Evolutionary conservation across 78 protist species (phyloP).

Genomic region (Cavenderia fasciculata): DNA sequence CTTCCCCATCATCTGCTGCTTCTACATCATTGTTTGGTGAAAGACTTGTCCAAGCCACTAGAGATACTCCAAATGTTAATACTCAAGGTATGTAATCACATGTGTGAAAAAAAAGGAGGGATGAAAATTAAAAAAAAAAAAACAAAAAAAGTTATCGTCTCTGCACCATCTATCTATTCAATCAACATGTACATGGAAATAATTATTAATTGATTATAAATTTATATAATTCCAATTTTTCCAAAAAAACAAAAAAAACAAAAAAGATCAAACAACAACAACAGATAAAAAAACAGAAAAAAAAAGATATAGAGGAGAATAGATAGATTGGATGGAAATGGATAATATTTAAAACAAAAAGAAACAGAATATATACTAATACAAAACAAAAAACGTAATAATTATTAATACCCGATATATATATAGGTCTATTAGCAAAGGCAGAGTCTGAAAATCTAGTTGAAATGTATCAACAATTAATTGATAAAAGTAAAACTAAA

Average conservation of each 20-base stretch:
- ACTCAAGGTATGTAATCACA: background rate
- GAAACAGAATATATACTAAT: background rate
- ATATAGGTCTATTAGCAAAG: background rate
- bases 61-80: background rate
- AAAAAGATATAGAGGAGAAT: background rate
- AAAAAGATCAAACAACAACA: background rate
- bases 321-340: background rate
- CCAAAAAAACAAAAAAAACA: background rate
- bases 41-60: background rate
- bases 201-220: background rate
- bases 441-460: background rate
- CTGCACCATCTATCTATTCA: too few species aligned
- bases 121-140: too few species aligned
- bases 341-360: background rate
- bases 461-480: background rate
- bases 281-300: background rate
- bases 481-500: background rate
- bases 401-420: background rate
- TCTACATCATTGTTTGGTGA: too few species aligned
- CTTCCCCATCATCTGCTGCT: background rate
- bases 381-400: background rate
- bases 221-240: background rate
- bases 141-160: too few species aligned
- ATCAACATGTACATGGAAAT: too few species aligned
- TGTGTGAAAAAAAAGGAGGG: too few species aligned